phyloP scores from a whole-genome alignment of 257 asterid genomes.

The Euphrasia confusa region DNA sequence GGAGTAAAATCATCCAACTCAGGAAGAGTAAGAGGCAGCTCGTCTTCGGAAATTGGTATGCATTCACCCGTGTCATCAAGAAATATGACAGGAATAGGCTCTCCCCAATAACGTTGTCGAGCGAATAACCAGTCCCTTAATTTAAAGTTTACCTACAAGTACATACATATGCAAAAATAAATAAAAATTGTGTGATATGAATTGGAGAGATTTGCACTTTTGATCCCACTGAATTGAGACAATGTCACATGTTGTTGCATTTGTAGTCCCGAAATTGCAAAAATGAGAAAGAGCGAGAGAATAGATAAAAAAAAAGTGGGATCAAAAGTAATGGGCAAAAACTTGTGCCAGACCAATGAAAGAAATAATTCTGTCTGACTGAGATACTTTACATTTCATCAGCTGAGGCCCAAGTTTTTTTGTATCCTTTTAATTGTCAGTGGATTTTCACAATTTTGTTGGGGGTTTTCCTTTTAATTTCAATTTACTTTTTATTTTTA shows the following conservation, averaged over 20 bases:
- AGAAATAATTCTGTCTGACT: no score
- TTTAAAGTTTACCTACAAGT: conserved; percentile 72
- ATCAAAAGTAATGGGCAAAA: no score
- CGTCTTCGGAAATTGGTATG: conserved; percentile 75
- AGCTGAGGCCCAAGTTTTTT: no score
- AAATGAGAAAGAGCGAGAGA: no score
- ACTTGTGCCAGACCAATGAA: no score
- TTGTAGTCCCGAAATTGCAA: background rate
- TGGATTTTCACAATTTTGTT: no score
- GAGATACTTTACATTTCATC: no score
- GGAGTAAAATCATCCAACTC: conserved; percentile 96
- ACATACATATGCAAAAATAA: conserved; percentile 23
- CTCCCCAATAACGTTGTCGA: conserved; percentile 99
- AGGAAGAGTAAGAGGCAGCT: conserved; percentile 89
- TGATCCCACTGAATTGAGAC: background rate
- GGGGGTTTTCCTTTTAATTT: no score
- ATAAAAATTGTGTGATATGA: background rate
- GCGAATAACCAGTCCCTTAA: conserved; percentile 99
- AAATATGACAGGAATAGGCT: conserved; percentile 88
- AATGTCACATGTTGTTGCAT: background rate
- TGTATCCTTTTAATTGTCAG: no score
- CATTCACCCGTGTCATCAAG: conserved; percentile 62
- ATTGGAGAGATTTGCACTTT: background rate
- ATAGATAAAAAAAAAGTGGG: no score
- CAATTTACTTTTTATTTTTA: no score